Conservation (phyloP, 1,284 basidiomycete species). For the Cutaneotrichosporon arboriforme region DNA sequence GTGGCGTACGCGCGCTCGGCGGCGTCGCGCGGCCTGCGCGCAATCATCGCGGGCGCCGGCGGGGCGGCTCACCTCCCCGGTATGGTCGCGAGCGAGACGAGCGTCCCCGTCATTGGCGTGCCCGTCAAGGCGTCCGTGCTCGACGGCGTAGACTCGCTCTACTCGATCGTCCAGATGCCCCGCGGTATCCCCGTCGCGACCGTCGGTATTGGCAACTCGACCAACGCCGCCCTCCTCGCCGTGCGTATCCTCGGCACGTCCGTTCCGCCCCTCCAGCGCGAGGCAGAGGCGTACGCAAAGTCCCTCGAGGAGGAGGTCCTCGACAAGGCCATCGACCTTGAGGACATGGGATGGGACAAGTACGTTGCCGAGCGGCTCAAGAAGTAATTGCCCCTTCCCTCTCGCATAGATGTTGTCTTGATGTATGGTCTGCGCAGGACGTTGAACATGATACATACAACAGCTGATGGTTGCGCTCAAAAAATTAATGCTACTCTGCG, state of each 20-base stretch:
- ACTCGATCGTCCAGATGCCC: slow-evolving; percentile 99
- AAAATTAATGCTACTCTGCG: too few relatives aligned
- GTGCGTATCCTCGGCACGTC: slow-evolving; percentile 77
- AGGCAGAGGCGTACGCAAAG: slow-evolving; percentile 72
- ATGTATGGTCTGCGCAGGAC: background rate
- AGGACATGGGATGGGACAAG: slow-evolving; percentile 77
- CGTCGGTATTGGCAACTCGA: slow-evolving; percentile 93
- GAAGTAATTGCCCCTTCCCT: slow-evolving; percentile 32
- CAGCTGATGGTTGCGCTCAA: too few relatives aligned
- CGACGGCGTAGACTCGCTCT: slow-evolving; percentile 91
- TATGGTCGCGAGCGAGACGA: slow-evolving; percentile 94
- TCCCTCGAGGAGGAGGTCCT: slow-evolving; percentile 76
- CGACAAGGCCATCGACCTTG: slow-evolving; percentile 71
- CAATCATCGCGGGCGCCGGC: slow-evolving; percentile 91
- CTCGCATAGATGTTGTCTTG: background rate
- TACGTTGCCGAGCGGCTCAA: slow-evolving; percentile 55
- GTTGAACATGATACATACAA: too few relatives aligned
- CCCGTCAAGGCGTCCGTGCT: slow-evolving; percentile 91
- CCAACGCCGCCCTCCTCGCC: slow-evolving; percentile 88
- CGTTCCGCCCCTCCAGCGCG: slow-evolving; percentile 60
- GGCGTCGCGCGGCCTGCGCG: slow-evolving; percentile 63
- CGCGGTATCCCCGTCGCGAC: slow-evolving; percentile 95
- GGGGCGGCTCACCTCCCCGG: slow-evolving; percentile 96
- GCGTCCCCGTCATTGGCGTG: slow-evolving; percentile 90
- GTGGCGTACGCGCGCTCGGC: slow-evolving; percentile 77